Evolutionary conservation across 257 asterid species (phyloP).

Genomic region (Cordia subcordata): DNA sequence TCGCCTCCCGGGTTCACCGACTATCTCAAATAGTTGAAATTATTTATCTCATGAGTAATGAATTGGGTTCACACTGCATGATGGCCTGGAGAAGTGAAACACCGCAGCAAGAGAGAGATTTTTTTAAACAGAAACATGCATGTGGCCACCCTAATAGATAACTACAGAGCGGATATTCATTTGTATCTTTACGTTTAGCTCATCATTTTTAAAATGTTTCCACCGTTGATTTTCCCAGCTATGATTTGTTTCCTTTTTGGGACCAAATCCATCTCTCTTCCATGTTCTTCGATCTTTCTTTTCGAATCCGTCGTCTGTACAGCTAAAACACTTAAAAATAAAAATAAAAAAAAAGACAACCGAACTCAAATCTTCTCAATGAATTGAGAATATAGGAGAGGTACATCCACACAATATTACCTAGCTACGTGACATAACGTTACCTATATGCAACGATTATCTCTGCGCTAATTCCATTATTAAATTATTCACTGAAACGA

Average conservation of each 20-base stretch:
- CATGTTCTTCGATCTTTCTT: conserved; percentile 18
- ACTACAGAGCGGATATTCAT: conserved; percentile 19
- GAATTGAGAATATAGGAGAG: conserved; percentile 14
- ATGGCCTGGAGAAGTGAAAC: too few relatives aligned
- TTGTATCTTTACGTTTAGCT: conserved; percentile 3
- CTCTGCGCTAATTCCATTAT: too few relatives aligned
- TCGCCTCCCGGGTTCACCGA: too few relatives aligned
- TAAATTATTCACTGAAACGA: neutral
- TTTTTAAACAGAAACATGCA: conserved; percentile 9
- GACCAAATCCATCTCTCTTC: conserved; percentile 13
- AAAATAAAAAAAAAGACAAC: conserved; percentile 8
- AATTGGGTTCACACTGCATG: too few relatives aligned
- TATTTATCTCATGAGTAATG: too few relatives aligned
- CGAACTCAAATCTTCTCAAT: conserved; percentile 10
- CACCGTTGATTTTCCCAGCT: neutral
- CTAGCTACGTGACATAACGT: conserved; percentile 8
- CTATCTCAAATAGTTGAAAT: too few relatives aligned
- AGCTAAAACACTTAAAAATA: conserved; percentile 8
- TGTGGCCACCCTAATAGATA: conserved; percentile 26
- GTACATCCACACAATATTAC: conserved; percentile 10
- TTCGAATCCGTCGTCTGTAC: conserved; percentile 6
- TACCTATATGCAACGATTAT: too few relatives aligned
- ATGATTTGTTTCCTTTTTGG: neutral
- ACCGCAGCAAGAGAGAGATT: conserved; percentile 1
- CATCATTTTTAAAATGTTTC: neutral